Percentiles rank a stretch among this genome's conserved stretches.
Conservation (phyloP, 2,329 filamentous ascomycete genomes). For the Phaeosphaeria sp. region DNA sequence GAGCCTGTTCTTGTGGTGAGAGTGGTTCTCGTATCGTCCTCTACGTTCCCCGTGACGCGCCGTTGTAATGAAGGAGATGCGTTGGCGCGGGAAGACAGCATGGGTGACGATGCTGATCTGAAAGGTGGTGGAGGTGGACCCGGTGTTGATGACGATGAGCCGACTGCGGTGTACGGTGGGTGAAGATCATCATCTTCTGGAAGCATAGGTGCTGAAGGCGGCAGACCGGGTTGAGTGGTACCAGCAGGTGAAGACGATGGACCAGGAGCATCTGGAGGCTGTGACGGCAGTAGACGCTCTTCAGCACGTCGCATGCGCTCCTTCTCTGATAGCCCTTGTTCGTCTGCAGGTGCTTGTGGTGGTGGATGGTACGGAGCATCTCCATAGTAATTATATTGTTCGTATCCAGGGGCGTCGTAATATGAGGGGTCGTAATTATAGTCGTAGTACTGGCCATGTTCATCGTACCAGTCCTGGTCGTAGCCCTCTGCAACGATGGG, state of each 20-base stretch:
- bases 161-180: conserved; percentile 26
- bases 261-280: conserved; percentile 64
- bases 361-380: conserved; percentile 59
- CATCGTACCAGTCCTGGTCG: conserved; percentile 36
- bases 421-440: conserved; percentile 42
- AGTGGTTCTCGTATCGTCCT: conserved; percentile 21
- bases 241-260: conserved; percentile 52
- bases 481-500: conserved; percentile 25
- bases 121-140: conserved; percentile 37
- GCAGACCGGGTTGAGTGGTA: conserved; percentile 33
- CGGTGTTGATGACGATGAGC: conserved; percentile 29
- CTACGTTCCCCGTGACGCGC: conserved; percentile 11
- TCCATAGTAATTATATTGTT: conserved; percentile 33
- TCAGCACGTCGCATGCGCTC: conserved; percentile 80
- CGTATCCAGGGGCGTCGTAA: conserved; percentile 38
- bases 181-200: conserved; percentile 41
- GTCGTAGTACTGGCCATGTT: conserved; percentile 41
- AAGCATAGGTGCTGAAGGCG: conserved; percentile 45
- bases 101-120: conserved; percentile 18
- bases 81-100: conserved; percentile 12
- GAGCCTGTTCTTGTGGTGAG: conserved; percentile 27
- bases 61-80: conserved; percentile 20
- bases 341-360: conserved; percentile 62
- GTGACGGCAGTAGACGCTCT: conserved; percentile 79
- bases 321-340: conserved; percentile 78